Percentiles rank a stretch among this genome's conserved stretches.
phyloP scores from a whole-genome alignment of 257 asterid species.

The Plantago elongata region DNA sequence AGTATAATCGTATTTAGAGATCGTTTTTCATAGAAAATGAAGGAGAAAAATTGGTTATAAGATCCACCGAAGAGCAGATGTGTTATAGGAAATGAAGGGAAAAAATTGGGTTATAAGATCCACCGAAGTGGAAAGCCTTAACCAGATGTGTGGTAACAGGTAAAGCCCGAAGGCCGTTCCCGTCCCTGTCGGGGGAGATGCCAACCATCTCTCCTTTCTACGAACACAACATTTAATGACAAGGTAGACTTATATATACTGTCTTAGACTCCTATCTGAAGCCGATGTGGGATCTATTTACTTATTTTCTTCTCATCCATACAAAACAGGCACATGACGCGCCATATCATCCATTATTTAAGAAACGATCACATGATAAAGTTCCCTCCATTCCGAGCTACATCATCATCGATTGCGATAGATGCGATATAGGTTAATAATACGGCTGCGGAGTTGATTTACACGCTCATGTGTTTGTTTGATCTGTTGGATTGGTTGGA shows the following conservation, averaged over 20 bases:
- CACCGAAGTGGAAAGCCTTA: constrained; percentile 26
- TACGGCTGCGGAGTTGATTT: constrained; percentile 61
- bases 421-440: constrained; percentile 68
- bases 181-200: constrained; percentile 24
- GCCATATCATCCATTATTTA: neutral
- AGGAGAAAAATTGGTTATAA: no score
- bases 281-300: neutral
- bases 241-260: neutral
- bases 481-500: neutral
- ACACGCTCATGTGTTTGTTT: no score
- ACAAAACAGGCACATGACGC: neutral
- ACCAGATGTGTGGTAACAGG: constrained; percentile 23
- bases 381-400: constrained; percentile 77
- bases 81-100: no score
- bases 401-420: constrained; percentile 73
- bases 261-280: no score
- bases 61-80: no score
- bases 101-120: constrained; percentile 23
- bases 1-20: no score
- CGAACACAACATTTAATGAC: neutral
- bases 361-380: neutral
- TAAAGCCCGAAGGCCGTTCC: constrained; percentile 27
- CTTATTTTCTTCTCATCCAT: neutral
- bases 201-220: constrained; percentile 19
- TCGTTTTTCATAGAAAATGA: no score